Conservation (phyloP, 2,329 filamentous ascomycete genomes). For the Sphaerostilbella broomeana region DNA sequence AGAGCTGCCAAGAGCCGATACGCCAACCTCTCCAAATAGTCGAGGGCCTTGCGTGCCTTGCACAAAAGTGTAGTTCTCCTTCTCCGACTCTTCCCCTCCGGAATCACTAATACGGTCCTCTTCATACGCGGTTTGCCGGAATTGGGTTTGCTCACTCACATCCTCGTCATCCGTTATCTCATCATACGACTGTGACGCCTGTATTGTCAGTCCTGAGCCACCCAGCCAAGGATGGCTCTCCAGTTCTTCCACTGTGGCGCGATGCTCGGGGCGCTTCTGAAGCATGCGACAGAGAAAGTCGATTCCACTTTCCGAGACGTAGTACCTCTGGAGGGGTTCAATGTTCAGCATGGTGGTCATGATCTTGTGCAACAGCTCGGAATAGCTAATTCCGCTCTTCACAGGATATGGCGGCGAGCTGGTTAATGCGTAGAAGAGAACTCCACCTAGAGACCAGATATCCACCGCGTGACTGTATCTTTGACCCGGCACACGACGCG, state of each 20-base stretch:
- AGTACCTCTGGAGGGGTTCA: constrained; percentile 49
- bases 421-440: constrained; percentile 82
- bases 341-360: constrained; percentile 71
- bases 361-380: constrained; percentile 75
- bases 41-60: constrained; percentile 34
- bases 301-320: constrained; percentile 61
- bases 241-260: constrained; percentile 67
- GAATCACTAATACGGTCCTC: constrained; percentile 37
- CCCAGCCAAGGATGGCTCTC: constrained; percentile 69
- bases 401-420: constrained; percentile 75
- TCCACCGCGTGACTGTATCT: constrained; percentile 90
- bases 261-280: constrained; percentile 67
- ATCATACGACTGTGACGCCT: constrained; percentile 46
- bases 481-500: constrained; percentile 50
- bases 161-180: constrained; percentile 56
- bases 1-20: constrained; percentile 48
- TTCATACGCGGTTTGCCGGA: constrained; percentile 29
- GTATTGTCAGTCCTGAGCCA: constrained; percentile 23
- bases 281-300: constrained; percentile 76
- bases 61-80: constrained; percentile 69
- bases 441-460: constrained; percentile 92
- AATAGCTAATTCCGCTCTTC: constrained; percentile 66
- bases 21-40: constrained; percentile 50
- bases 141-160: constrained; percentile 53
- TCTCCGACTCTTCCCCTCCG: constrained; percentile 64